A percentile compares a stretch with the other conserved stretches of the same genome.
phyloP scores from a whole-genome alignment of 2,329 filamentous ascomycete species.

The Ophiostoma australiae region DNA sequence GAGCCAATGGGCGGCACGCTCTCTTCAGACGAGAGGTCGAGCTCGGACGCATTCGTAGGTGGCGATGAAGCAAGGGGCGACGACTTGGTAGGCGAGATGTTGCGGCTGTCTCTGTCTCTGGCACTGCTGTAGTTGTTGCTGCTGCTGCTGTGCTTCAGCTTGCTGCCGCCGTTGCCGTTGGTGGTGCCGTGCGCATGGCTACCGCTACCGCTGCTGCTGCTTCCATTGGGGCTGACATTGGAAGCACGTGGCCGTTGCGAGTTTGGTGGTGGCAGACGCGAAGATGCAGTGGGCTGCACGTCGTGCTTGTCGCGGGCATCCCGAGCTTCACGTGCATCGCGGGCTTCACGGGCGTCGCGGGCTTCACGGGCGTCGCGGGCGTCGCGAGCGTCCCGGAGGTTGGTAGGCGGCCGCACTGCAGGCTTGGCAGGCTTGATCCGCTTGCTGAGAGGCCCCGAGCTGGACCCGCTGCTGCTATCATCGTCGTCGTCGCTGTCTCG shows the following conservation, averaged over 20 bases:
- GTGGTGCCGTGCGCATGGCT: not conserved
- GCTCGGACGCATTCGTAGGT: constrained; percentile 60
- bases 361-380: constrained; percentile 2
- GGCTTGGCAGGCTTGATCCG: constrained; percentile 46
- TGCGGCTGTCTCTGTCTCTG: not conserved
- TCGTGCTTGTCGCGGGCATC: constrained; percentile 5
- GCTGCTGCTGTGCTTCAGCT: not conserved
- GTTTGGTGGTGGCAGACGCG: not conserved
- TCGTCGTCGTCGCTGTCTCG: constrained; percentile 52
- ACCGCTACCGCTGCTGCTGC: constrained; percentile 19
- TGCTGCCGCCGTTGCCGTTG: not conserved
- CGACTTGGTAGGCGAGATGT: constrained; percentile 57
- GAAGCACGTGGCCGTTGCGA: constrained; percentile 31
- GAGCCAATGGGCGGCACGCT: constrained; percentile 31
- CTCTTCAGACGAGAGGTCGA: constrained; percentile 41
- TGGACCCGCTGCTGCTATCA: constrained; percentile 54
- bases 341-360: too few species aligned
- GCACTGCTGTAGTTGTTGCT: not conserved
- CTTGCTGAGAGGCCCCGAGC: constrained; percentile 55
- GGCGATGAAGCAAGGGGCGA: constrained; percentile 62
- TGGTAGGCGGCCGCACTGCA: constrained; percentile 14
- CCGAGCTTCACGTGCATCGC: too few species aligned
- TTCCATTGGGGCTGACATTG: constrained; percentile 41
- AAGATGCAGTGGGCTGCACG: not conserved
- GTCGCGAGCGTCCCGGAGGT: constrained; percentile 3